Conservation (phyloP, 202 grass and related monocot genomes). For the Carex arenaria region DNA sequence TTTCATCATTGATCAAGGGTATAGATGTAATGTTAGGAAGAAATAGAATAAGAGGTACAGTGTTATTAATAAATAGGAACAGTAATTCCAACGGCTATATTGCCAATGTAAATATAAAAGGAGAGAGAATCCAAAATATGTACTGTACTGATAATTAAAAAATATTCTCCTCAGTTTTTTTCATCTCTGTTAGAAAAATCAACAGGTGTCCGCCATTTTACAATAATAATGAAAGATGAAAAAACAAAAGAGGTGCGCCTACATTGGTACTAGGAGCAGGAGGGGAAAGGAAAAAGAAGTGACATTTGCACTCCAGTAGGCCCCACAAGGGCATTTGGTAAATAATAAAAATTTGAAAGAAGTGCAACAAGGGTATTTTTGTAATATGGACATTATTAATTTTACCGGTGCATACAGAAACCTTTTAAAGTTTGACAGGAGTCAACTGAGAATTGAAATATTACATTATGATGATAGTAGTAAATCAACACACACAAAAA, state of each 20-base stretch:
- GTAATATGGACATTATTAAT: background rate
- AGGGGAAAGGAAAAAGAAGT: background rate
- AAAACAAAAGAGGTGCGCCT: background rate
- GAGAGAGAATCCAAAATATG: no score
- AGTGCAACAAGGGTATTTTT: background rate
- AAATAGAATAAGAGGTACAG: no score
- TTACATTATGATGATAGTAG: background rate
- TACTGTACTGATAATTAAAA: no score
- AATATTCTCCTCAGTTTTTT: no score
- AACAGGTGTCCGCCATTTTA: no score
- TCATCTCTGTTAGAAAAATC: no score
- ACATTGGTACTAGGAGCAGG: background rate
- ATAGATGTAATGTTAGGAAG: no score
- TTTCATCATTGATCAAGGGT: no score
- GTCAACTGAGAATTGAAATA: background rate
- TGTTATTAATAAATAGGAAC: no score
- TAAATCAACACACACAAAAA: background rate
- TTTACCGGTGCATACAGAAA: background rate
- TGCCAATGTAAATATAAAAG: no score
- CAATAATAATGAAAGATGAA: background rate
- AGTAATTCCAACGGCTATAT: no score
- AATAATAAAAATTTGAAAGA: background rate
- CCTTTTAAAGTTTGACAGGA: background rate
- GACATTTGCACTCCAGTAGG: background rate
- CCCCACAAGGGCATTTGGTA: background rate